Percentiles rank a stretch among this genome's conserved stretches.
Conservation (phyloP, 371 early-diverging fungal genomes). For the Synchytrium microbalum region DNA sequence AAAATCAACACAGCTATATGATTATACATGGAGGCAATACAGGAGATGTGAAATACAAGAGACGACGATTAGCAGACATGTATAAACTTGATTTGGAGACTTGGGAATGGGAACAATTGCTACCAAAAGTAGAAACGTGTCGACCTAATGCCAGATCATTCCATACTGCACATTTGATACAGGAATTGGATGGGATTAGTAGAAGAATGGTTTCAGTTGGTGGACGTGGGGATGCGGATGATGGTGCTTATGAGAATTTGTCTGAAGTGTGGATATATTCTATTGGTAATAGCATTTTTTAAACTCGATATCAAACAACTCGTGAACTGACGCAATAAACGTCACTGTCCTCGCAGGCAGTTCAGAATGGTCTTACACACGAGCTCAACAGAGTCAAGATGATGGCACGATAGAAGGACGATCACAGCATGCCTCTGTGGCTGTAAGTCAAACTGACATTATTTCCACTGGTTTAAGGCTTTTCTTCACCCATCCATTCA, state of each 20-base stretch:
- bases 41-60: background rate
- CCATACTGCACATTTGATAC: background rate
- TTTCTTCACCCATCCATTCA: background rate
- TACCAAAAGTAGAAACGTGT: background rate
- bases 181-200: background rate
- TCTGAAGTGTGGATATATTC: background rate
- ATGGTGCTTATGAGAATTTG: background rate
- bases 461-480: too few species aligned
- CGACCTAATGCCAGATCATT: background rate
- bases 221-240: background rate
- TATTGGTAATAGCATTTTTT: background rate
- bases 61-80: background rate
- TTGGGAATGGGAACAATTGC: background rate
- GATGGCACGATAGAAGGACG: background rate
- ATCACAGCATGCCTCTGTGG: background rate
- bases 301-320: too few species aligned
- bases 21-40: background rate
- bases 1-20: background rate
- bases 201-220: background rate
- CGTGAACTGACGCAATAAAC: too few species aligned
- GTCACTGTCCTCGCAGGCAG: too few species aligned
- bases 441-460: background rate
- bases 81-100: background rate
- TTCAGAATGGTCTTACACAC: background rate
- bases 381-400: background rate